These are phyloP conservation scores for Suillus clintonianus DNA, from an alignment of 768 basidiomycete species.

Conservation along the genomic window DNA sequence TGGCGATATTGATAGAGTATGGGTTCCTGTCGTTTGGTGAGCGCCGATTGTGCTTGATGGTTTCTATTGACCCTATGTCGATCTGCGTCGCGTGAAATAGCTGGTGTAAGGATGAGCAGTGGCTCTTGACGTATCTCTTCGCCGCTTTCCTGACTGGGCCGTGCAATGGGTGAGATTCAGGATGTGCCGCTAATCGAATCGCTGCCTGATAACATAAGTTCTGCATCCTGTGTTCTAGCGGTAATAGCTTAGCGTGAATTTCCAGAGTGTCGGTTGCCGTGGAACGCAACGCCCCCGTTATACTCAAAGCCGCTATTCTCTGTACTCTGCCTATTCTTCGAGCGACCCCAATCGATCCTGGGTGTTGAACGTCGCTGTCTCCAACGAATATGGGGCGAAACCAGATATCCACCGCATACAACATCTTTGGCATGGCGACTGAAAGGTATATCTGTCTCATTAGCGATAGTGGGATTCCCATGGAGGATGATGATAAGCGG, in stretches of 20 bases:
- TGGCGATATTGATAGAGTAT: neutral
- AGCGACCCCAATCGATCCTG: neutral
- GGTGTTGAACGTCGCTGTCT: no score
- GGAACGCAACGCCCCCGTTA: no score
- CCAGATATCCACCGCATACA: constrained; percentile 13
- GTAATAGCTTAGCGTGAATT: constrained; percentile 19
- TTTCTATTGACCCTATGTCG: neutral
- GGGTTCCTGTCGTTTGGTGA: neutral
- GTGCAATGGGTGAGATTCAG: neutral
- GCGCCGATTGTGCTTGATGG: neutral
- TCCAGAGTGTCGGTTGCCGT: constrained; percentile 18
- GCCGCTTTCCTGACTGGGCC: neutral
- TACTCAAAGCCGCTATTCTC: no score
- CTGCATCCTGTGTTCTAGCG: constrained; percentile 8
- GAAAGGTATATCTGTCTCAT: neutral
- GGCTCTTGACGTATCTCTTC: neutral
- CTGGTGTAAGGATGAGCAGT: neutral
- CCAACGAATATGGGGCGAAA: neutral
- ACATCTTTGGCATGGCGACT: constrained; percentile 14
- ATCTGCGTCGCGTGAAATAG: neutral
- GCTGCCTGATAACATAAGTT: neutral
- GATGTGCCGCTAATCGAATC: neutral
- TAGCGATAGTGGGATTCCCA: no score
- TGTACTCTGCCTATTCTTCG: constrained; percentile 8
- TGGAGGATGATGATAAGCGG: no score